Evolutionary conservation across 2,329 filamentous ascomycete genomes (phyloP).

Genomic region (Fusarium palustre): DNA sequence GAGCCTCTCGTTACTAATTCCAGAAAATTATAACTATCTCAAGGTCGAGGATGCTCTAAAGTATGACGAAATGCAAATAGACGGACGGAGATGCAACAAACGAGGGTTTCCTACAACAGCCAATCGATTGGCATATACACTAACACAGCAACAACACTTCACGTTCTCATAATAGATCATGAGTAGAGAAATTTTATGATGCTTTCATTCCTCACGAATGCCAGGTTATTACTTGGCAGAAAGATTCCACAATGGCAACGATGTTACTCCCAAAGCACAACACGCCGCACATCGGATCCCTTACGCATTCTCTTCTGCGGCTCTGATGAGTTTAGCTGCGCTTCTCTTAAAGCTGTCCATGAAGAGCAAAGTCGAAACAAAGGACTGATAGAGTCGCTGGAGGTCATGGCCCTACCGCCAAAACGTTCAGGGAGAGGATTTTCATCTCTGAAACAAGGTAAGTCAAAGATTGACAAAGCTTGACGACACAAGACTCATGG

Average conservation of each 20-base stretch:
- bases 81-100: constrained; percentile 51
- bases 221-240: constrained; percentile 19
- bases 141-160: not conserved
- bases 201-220: constrained; percentile 28
- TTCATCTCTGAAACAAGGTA: constrained; percentile 75
- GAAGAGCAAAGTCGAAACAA: constrained; percentile 65
- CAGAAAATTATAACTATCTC: not conserved
- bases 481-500: constrained; percentile 1
- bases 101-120: constrained; percentile 38
- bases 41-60: not conserved
- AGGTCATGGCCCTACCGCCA: constrained; percentile 84
- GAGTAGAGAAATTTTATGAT: constrained; percentile 24
- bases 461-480: constrained; percentile 20
- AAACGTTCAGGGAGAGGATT: constrained; percentile 82
- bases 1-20: no score
- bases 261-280: constrained; percentile 35
- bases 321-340: constrained; percentile 89
- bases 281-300: constrained; percentile 61
- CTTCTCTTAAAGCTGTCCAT: constrained; percentile 77
- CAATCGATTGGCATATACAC: not conserved
- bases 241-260: constrained; percentile 18
- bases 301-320: constrained; percentile 93
- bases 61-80: constrained; percentile 50
- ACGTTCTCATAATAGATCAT: not conserved
- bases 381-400: constrained; percentile 76